Evolutionary conservation across 352 stramenopile genomes (phyloP).

Genomic region (Achlya hypogyna): DNA sequence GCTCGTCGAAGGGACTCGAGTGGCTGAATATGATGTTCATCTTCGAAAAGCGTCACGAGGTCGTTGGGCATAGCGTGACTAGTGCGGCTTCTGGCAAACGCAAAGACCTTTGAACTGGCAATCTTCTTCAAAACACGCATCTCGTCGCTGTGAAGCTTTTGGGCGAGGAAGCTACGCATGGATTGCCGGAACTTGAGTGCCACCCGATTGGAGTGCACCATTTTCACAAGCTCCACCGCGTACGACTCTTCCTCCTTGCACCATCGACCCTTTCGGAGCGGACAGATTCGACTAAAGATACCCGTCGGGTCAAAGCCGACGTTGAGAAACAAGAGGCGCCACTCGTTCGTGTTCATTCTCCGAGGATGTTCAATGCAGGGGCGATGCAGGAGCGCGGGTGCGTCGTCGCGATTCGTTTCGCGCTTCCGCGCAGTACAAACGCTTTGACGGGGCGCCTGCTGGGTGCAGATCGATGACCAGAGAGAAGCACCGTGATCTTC

Average conservation of each 20-base stretch:
- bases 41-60: too few relatives aligned
- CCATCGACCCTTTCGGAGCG: conserved; percentile 60
- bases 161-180: conserved; percentile 58
- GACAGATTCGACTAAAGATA: conserved; percentile 72
- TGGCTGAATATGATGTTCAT: conserved; percentile 44
- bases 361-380: too few relatives aligned
- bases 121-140: conserved; percentile 82
- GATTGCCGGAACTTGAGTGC: conserved; percentile 51
- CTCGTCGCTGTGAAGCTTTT: conserved; percentile 72
- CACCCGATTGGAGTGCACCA: conserved; percentile 57
- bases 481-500: too few relatives aligned
- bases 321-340: conserved; percentile 62
- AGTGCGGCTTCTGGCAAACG: too few relatives aligned
- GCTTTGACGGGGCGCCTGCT: too few relatives aligned
- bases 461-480: too few relatives aligned
- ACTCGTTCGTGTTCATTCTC: too few relatives aligned
- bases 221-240: conserved; percentile 49
- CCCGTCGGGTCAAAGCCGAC: conserved; percentile 58
- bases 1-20: conserved; percentile 51
- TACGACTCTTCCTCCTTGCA: conserved; percentile 68
- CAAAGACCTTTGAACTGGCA: conserved; percentile 73
- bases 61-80: too few relatives aligned
- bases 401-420: too few relatives aligned
- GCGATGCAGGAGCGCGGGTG: conserved; percentile 27
- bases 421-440: too few relatives aligned